Conservation (phyloP, 2,329 filamentous ascomycete species). For the Colletotrichum salicis region DNA sequence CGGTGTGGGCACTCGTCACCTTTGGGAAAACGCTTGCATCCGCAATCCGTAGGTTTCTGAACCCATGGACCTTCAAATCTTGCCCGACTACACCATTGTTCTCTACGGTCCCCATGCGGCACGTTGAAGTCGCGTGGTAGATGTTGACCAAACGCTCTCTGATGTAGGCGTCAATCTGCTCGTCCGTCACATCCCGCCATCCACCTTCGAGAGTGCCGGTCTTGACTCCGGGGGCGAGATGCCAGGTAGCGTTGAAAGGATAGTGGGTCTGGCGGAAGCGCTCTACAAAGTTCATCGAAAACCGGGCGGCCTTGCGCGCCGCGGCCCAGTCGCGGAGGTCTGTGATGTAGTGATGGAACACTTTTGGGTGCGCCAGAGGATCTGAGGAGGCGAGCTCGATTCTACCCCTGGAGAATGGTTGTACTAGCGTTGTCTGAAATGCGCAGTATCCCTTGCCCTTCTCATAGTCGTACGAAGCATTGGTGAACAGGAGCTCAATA, state of each 20-base stretch:
- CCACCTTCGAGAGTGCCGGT: slow-evolving; percentile 5
- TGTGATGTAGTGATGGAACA: slow-evolving; percentile 45
- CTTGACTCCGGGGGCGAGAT: slow-evolving; percentile 14
- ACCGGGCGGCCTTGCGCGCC: slow-evolving; percentile 43
- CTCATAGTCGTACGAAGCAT: slow-evolving; percentile 45
- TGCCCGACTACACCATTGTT: slow-evolving; percentile 33
- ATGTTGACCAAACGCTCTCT: neutral
- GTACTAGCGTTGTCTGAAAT: slow-evolving; percentile 42
- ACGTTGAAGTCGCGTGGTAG: slow-evolving; percentile 30
- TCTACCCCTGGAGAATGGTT: slow-evolving; percentile 44
- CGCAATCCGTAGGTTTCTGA: slow-evolving; percentile 37
- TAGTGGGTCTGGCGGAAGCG: slow-evolving; percentile 43
- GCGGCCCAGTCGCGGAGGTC: slow-evolving; percentile 42
- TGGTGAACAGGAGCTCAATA: slow-evolving; percentile 51
- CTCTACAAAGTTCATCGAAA: slow-evolving; percentile 44
- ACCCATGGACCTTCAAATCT: slow-evolving; percentile 35
- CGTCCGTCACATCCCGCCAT: slow-evolving; percentile 43
- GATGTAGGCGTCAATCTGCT: slow-evolving; percentile 44
- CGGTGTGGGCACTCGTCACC: slow-evolving; percentile 43
- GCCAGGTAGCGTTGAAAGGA: slow-evolving; percentile 30
- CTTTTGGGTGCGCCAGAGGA: slow-evolving; percentile 45
- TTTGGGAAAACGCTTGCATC: slow-evolving; percentile 45
- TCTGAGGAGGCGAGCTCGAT: slow-evolving; percentile 48
- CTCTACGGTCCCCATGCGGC: slow-evolving; percentile 36
- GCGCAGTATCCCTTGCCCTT: slow-evolving; percentile 38